Percentiles rank a stretch among this genome's conserved stretches.
Conservation (phyloP, 148 eudicot species). For the Limonium bicolor region DNA sequence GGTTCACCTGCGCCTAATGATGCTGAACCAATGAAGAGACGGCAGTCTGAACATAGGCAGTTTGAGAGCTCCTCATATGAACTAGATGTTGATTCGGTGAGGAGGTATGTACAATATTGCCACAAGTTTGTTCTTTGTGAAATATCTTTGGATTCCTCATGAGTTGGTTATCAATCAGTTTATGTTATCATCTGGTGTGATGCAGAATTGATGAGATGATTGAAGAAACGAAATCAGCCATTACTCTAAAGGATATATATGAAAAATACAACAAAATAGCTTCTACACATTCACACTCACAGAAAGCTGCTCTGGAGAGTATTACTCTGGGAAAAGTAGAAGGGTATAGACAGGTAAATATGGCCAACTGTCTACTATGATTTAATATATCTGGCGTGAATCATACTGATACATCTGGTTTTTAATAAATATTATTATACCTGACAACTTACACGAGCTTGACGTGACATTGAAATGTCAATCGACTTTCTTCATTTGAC, state of each 20-base stretch:
- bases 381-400: neutral
- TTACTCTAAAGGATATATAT: slow-evolving; percentile 39
- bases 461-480: too few species aligned
- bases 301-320: slow-evolving; percentile 23
- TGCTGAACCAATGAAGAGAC: slow-evolving; percentile 7
- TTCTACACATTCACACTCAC: slow-evolving; percentile 19
- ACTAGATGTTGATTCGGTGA: slow-evolving; percentile 42
- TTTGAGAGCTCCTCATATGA: slow-evolving; percentile 5
- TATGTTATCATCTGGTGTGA: too few species aligned
- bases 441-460: neutral
- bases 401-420: neutral
- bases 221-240: slow-evolving; percentile 44
- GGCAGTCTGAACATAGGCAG: slow-evolving; percentile 11
- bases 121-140: too few species aligned
- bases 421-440: neutral
- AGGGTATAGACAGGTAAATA: slow-evolving; percentile 48
- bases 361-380: neutral
- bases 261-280: slow-evolving; percentile 28
- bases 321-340: slow-evolving; percentile 68
- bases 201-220: slow-evolving; percentile 52
- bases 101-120: slow-evolving; percentile 22
- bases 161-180: too few species aligned
- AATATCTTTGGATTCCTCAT: too few species aligned
- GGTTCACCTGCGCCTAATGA: slow-evolving; percentile 14
- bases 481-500: too few species aligned